These are phyloP conservation scores for Triticum urartu DNA, from an alignment of 176 grass and related monocot genomes.

Conservation along the genomic window DNA sequence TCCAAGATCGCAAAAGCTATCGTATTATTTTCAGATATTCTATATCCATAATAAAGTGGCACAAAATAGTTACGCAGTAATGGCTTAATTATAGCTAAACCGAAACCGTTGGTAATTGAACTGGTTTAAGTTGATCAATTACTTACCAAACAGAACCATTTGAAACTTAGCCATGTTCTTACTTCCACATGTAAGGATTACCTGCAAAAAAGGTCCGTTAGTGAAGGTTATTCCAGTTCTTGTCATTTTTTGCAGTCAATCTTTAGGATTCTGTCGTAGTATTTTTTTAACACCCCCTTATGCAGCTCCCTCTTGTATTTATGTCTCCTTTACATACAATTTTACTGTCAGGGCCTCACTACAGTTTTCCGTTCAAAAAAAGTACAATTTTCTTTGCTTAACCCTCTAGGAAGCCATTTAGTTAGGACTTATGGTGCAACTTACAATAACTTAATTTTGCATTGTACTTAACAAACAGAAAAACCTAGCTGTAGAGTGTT, in stretches of 20 bases:
- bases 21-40: not conserved
- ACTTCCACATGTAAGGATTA: slow-evolving; percentile 7
- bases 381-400: not conserved
- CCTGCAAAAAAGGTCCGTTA: not conserved
- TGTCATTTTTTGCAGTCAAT: not conserved
- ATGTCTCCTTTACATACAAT: not conserved
- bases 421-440: not conserved
- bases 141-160: slow-evolving; percentile 2
- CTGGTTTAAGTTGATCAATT: not conserved
- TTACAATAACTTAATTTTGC: not conserved
- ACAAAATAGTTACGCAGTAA: not conserved
- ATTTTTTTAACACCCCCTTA: not conserved
- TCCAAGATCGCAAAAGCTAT: not conserved
- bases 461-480: not conserved
- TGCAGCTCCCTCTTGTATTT: not conserved
- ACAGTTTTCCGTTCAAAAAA: not conserved
- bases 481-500: not conserved
- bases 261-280: not conserved
- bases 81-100: not conserved
- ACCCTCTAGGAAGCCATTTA: not conserved
- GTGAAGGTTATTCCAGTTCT: not conserved
- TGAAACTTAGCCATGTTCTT: not conserved
- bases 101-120: not conserved
- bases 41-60: not conserved
- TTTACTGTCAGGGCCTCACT: not conserved